Base-by-base conservation (phyloP, 805 yeast species). In the Tetrapisispora nanseiensis region DNA sequence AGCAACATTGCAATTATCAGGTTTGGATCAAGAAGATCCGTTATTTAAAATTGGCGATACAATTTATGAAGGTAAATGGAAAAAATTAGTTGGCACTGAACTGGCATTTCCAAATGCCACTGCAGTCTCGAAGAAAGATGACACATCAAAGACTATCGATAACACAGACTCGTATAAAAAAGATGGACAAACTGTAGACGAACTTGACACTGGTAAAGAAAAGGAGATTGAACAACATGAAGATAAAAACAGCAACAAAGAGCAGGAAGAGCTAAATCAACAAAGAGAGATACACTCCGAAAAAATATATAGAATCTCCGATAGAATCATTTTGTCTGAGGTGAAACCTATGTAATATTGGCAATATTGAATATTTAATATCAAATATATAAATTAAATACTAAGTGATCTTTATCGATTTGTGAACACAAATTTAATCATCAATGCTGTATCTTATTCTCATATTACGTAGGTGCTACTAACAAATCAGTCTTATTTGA, bases 21-120 rank as follows among this genome's bases (percentile, higher is more conserved):
- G 82, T 0, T 55, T 82, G 21, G 75, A 77, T 18, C 63, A 70
- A 11, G 67, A 69, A 18, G 62, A 63, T 26, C 87, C 89, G 5
- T 54, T 79, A 18, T 68, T 80, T 34, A 76, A 74, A 51, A 63
- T 78, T 12, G 80, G 81, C 32, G 71, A 72, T 40, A 68, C 72
- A 30, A 61, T 85, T 4, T 86, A 77, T 57, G 76, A 78, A 59
- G 92, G 95, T 2, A 65, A 69, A 19, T 89, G 97, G 96, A 69
- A 72, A 33, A 74, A 74, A 42, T 61, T 86, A 3, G 80, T 85
- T 1, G 97, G 97, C 0, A 82, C 94, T 0, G 96, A 76, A 47
- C 55, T 76, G 33, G 73, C 60, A 4, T 57, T 61, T 29, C 62
- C 62, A 11, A 49, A 56, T 35, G 61, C 55, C 19, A 55, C 62